Percentiles rank a stretch among this genome's conserved stretches.
phyloP scores from a whole-genome alignment of 495 filamentous ascomycete genomes.

The Podospora pseudoanserina region DNA sequence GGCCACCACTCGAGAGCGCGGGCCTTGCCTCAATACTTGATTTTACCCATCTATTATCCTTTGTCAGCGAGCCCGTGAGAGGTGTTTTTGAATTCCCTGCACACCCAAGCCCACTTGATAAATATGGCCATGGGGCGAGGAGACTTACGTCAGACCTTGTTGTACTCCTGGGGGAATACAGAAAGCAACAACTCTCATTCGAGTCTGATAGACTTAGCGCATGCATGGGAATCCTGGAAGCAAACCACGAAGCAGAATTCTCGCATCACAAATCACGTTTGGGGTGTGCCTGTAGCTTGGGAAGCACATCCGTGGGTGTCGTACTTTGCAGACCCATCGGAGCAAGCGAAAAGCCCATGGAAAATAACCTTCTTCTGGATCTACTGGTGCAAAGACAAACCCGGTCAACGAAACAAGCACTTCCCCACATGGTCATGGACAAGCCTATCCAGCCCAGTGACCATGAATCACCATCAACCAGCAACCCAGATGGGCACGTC shows the following conservation, averaged over 20 bases:
- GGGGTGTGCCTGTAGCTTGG: background rate
- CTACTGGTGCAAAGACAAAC: background rate
- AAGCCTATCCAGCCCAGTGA: background rate
- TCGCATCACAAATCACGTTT: background rate
- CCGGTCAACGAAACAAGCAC: background rate
- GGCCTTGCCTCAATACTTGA: too few relatives aligned
- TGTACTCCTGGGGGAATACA: background rate
- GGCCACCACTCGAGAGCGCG: background rate
- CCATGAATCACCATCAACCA: background rate
- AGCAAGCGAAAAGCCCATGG: too few relatives aligned
- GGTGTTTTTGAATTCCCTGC: too few relatives aligned
- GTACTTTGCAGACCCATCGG: too few relatives aligned
- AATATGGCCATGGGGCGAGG: background rate
- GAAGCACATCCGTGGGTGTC: background rate
- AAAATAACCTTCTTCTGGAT: background rate
- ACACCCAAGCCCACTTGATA: too few relatives aligned
- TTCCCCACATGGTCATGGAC: background rate
- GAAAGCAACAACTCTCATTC: background rate
- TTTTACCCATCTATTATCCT: too few relatives aligned
- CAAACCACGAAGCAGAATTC: background rate
- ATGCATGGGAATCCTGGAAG: background rate
- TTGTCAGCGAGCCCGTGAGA: too few relatives aligned
- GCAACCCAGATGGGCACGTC: background rate
- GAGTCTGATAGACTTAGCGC: background rate
- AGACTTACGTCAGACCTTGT: background rate